Percentiles rank a stretch among this genome's conserved stretches.
These are phyloP conservation scores for Diddensiella santjacobensis DNA, from an alignment of 805 yeast genomes.

Conservation along the genomic window DNA sequence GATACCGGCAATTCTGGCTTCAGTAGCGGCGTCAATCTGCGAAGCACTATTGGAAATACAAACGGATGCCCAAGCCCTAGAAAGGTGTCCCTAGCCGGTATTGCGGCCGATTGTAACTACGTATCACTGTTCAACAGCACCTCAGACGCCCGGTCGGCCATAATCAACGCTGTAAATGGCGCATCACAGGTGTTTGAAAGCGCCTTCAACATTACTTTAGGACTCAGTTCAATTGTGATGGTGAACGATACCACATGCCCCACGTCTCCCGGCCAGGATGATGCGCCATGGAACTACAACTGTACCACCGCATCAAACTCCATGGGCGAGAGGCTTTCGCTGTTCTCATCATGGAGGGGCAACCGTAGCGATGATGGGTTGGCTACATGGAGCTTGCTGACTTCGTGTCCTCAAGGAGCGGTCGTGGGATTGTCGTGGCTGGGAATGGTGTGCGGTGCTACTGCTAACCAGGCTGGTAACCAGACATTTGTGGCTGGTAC, in stretches of 20 bases:
- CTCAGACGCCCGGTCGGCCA: constrained; percentile 28
- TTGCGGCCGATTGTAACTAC: constrained; percentile 37
- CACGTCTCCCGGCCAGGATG: constrained; percentile 4
- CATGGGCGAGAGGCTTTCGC: constrained; percentile 28
- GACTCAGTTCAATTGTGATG: constrained; percentile 29
- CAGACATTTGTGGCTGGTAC: constrained; percentile 29
- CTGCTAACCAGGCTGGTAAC: constrained; percentile 18
- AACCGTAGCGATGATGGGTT: constrained; percentile 28
- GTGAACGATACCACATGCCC: constrained; percentile 30
- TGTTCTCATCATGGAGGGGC: constrained; percentile 34
- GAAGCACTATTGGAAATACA: constrained; percentile 29
- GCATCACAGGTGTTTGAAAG: constrained; percentile 35
- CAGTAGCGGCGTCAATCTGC: constrained; percentile 26
- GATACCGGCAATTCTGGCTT: constrained; percentile 28
- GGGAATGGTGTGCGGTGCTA: constrained; percentile 32
- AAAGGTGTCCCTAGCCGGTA: constrained; percentile 35
- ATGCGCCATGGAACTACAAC: constrained; percentile 28
- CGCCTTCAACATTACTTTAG: constrained; percentile 37
- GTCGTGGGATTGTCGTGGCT: constrained; percentile 39
- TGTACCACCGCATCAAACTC: constrained; percentile 23
- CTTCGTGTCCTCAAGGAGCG: constrained; percentile 32
- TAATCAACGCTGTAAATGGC: constrained; percentile 32
- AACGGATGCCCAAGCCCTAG: constrained; percentile 32
- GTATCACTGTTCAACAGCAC: constrained; percentile 26
- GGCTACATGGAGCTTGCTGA: constrained; percentile 36